Evolutionary conservation across 495 filamentous ascomycete species (phyloP).

Genomic region (Tuber borchii): DNA sequence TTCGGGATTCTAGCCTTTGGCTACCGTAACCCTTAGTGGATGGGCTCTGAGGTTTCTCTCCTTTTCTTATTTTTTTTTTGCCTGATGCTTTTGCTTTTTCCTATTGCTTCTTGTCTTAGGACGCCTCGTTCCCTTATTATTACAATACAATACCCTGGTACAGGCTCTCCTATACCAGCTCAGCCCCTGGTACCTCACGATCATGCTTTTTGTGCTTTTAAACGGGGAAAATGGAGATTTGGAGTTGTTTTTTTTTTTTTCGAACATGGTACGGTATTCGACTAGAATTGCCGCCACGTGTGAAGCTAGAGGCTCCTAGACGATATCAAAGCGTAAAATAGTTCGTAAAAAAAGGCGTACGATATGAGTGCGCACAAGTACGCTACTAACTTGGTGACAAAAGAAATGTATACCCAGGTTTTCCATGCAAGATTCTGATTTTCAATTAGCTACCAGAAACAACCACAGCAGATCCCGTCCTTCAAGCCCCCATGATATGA

Average conservation of each 20-base stretch:
- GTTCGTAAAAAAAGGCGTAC: not conserved
- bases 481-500: no score
- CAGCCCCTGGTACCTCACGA: not conserved
- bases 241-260: not conserved
- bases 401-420: no score
- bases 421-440: no score
- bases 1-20: not conserved
- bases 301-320: not conserved
- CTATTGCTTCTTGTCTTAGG: not conserved
- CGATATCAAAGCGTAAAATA: not conserved
- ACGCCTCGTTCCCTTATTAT: not conserved
- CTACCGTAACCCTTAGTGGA: not conserved
- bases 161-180: not conserved
- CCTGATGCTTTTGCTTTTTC: not conserved
- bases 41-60: not conserved
- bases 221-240: not conserved
- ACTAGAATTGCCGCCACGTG: not conserved
- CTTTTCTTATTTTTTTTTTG: slow-evolving; percentile 5
- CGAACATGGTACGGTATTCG: not conserved
- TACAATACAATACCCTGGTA: slow-evolving; percentile 1
- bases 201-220: not conserved
- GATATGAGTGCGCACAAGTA: not conserved
- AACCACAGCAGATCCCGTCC: no score
- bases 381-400: no score
- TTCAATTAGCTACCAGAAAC: no score